phyloP scores from a whole-genome alignment of 2,329 filamentous ascomycete species.

The Whalleya microplaca region DNA sequence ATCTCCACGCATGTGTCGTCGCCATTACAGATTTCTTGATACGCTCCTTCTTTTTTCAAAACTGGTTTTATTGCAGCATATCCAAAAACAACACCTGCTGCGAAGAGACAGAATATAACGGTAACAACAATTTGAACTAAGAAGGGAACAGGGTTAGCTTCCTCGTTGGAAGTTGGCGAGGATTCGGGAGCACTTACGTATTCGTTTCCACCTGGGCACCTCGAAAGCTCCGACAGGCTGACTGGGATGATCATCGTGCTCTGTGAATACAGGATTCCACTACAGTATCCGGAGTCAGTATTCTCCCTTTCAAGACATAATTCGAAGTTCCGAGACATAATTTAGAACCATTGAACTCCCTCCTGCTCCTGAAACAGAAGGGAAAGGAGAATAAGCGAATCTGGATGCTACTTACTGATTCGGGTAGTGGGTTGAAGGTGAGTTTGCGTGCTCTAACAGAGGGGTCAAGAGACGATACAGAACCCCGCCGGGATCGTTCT shows the following conservation, averaged over 20 bases:
- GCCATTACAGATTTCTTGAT: constrained; percentile 62
- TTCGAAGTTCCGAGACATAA: no score
- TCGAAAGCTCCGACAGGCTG: constrained; percentile 57
- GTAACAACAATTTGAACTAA: constrained; percentile 71
- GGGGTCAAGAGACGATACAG: constrained; percentile 44
- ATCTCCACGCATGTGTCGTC: constrained; percentile 56
- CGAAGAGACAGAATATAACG: constrained; percentile 74
- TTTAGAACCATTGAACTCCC: no score
- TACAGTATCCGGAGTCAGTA: no score
- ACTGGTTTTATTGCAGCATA: constrained; percentile 86
- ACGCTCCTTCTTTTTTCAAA: constrained; percentile 73
- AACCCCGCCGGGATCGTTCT: constrained; percentile 44
- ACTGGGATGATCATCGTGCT: constrained; percentile 43
- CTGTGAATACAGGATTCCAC: constrained; percentile 49
- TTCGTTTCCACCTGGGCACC: constrained; percentile 57
- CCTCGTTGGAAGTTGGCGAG: neutral
- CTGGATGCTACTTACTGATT: constrained; percentile 34
- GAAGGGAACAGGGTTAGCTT: constrained; percentile 10
- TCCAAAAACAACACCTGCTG: constrained; percentile 80
- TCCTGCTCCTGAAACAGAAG: no score
- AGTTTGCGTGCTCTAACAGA: constrained; percentile 54
- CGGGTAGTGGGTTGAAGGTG: constrained; percentile 59
- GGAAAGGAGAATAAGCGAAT: no score
- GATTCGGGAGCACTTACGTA: constrained; percentile 44
- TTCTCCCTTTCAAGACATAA: no score